These are phyloP conservation scores for Eucalyptus tenuipes DNA, from an alignment of 345 rosid genomes.

Conservation along the genomic window DNA sequence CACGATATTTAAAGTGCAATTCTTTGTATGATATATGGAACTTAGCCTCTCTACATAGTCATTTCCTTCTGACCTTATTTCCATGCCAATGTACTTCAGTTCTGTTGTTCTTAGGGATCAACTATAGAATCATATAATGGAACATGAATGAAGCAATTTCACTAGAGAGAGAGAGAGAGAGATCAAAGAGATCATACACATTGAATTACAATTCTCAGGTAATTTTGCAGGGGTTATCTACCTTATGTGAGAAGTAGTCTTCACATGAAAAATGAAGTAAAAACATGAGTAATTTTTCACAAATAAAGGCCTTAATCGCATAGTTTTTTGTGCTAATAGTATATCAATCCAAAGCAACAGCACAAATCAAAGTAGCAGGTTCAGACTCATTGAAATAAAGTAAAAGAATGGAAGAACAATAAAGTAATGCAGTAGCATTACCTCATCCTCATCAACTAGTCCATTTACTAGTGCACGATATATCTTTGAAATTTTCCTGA, in stretches of 20 bases:
- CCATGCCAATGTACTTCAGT: background rate
- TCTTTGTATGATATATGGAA: background rate
- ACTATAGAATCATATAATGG: background rate
- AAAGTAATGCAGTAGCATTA: background rate
- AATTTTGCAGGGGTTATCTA: background rate
- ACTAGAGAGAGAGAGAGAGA: background rate
- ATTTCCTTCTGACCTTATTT: background rate
- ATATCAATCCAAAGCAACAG: background rate
- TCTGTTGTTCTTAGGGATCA: background rate
- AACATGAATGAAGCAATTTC: background rate
- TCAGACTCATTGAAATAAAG: background rate
- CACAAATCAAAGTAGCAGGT: background rate
- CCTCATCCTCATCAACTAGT: constrained; percentile 56
- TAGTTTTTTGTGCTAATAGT: background rate
- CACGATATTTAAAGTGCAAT: background rate
- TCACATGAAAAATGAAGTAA: background rate
- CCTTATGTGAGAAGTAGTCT: background rate
- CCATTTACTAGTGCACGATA: constrained; percentile 69
- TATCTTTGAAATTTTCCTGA: constrained; percentile 59
- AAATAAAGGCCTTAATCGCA: background rate
- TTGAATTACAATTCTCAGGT: background rate
- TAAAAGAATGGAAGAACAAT: background rate
- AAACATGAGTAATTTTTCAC: background rate
- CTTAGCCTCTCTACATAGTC: background rate
- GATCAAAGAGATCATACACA: background rate